A percentile compares a stretch with the other conserved stretches of the same genome.
phyloP scores from a whole-genome alignment of 768 basidiomycete genomes.

The Calocera cornea region DNA sequence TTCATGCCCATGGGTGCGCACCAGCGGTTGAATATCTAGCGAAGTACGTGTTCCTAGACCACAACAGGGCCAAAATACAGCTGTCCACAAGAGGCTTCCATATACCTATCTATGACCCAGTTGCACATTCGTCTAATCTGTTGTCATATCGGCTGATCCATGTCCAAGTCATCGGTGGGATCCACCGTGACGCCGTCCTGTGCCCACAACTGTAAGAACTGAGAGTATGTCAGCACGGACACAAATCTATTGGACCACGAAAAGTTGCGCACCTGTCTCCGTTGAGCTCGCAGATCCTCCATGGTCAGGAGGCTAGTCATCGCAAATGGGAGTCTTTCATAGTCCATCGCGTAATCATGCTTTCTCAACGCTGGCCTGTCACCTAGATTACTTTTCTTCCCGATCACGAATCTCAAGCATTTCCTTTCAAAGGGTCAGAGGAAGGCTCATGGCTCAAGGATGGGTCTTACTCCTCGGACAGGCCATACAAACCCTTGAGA shows the following conservation, averaged over 20 bases:
- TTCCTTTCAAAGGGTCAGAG: slow-evolving; percentile 40
- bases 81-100: no score
- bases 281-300: slow-evolving; percentile 50
- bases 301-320: slow-evolving; percentile 43
- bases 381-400: slow-evolving; percentile 81
- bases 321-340: slow-evolving; percentile 63
- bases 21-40: no score
- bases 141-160: not conserved
- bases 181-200: slow-evolving; percentile 5
- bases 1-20: no score
- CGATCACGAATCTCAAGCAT: slow-evolving; percentile 73
- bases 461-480: slow-evolving; percentile 76
- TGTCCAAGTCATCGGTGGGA: slow-evolving; percentile 2
- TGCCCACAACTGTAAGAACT: slow-evolving; percentile 11
- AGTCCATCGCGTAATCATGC: slow-evolving; percentile 48
- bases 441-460: not conserved
- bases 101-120: no score
- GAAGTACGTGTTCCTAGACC: no score
- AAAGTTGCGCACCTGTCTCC: slow-evolving; percentile 39
- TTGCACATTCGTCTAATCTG: no score
- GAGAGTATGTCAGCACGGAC: not conserved
- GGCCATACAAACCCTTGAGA: slow-evolving; percentile 65
- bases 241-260: not conserved
- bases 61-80: no score
- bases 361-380: slow-evolving; percentile 64